Evolutionary conservation across 1,284 basidiomycete genomes (phyloP).

Genomic region (Filobasidium uniguttulatum): DNA sequence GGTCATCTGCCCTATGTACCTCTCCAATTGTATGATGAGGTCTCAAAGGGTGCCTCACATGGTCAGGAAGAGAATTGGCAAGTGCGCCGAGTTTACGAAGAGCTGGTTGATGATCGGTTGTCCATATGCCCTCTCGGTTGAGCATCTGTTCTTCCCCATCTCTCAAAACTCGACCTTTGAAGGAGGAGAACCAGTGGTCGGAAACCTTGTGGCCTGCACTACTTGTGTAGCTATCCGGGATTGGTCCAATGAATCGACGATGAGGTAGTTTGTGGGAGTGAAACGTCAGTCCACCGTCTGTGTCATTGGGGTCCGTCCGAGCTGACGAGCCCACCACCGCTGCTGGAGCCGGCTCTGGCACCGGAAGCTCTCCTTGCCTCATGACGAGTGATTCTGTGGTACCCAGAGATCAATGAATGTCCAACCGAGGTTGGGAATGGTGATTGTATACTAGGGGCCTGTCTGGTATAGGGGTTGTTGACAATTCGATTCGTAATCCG

Average conservation of each 20-base stretch:
- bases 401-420: too few relatives aligned
- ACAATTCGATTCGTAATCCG: too few relatives aligned
- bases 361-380: too few relatives aligned
- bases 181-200: slow-evolving; percentile 10
- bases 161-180: slow-evolving; percentile 12
- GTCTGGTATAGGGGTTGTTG: too few relatives aligned
- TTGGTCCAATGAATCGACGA: slow-evolving; percentile 29
- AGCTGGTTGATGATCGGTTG: not conserved
- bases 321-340: too few relatives aligned
- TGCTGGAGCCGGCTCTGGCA: too few relatives aligned
- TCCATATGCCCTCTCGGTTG: too few relatives aligned
- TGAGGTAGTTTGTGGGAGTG: slow-evolving; percentile 20
- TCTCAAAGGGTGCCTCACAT: not conserved
- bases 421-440: too few relatives aligned
- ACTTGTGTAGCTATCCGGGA: slow-evolving; percentile 22
- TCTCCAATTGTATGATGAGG: not conserved
- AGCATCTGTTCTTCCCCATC: slow-evolving; percentile 6
- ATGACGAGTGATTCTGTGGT: too few relatives aligned
- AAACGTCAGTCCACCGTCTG: too few relatives aligned
- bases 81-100: not conserved
- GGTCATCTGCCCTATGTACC: not conserved
- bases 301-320: too few relatives aligned
- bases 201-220: slow-evolving; percentile 8
- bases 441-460: too few relatives aligned
- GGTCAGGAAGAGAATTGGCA: not conserved